Conservation (phyloP, 768 basidiomycete genomes). For the Mycena kentingensis region DNA sequence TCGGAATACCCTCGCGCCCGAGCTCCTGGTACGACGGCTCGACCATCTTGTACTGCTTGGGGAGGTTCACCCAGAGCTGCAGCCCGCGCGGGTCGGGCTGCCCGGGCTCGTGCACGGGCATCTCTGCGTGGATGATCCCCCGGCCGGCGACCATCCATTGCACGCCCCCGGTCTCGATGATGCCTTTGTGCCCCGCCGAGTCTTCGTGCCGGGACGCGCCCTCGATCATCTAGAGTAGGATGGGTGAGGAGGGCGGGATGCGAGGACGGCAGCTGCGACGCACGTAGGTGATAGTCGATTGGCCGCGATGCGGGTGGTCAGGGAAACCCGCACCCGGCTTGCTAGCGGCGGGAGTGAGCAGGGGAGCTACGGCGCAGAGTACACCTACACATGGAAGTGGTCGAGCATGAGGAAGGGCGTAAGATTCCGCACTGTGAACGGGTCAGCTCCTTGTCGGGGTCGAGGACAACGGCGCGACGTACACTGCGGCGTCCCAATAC, state of each 20-base stretch:
- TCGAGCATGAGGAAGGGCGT: constrained; percentile 92
- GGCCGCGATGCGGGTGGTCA: constrained; percentile 92
- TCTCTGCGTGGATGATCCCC: constrained; percentile 84
- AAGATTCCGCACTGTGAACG: constrained; percentile 62
- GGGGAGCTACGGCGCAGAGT: background rate
- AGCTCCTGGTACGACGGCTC: constrained; percentile 88
- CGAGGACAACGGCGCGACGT: background rate
- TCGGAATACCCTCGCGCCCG: constrained; percentile 63
- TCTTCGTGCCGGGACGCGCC: constrained; percentile 90
- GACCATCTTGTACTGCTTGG: constrained; percentile 80
- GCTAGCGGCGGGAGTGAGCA: constrained; percentile 39
- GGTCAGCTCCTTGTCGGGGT: background rate
- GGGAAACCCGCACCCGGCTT: constrained; percentile 58
- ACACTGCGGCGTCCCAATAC: constrained; percentile 70
- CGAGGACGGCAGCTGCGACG: background rate
- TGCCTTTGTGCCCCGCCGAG: constrained; percentile 82
- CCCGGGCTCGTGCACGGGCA: constrained; percentile 77
- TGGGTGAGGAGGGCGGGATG: background rate
- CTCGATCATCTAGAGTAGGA: constrained; percentile 56
- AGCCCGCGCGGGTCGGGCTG: constrained; percentile 77
- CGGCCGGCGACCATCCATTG: constrained; percentile 84
- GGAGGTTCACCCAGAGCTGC: constrained; percentile 86
- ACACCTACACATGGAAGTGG: constrained; percentile 74
- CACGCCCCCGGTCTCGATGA: constrained; percentile 78
- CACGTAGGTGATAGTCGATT: constrained; percentile 80